Base-by-base conservation (phyloP, 352 stramenopile genomes). In the Phytophthora sansomeana region DNA sequence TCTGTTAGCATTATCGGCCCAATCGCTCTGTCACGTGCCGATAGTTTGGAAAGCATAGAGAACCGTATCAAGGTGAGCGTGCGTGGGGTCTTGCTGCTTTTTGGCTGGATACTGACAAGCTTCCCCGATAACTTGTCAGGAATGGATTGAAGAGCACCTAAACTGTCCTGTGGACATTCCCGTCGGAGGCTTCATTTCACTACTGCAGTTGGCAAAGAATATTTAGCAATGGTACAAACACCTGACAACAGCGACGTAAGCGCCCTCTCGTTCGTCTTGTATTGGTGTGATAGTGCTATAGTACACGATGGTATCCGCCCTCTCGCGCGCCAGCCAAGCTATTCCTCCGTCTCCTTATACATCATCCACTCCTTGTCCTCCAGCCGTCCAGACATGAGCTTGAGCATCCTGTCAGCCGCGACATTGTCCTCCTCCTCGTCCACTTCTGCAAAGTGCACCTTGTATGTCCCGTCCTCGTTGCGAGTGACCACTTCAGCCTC, bases 281-380 rank as follows among this genome's bases (percentile, higher is more conserved):
- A 61, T 59, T 35, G 17, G 6, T 47, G 38, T 32, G 16, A n/a
- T 61, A 38, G 33, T 67, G 48, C 38, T 69, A 73, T 73, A 26
- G 51, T 73, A 73, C 65, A 73, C 46, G 39, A 38, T 72, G 41
- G 49, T 57, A 46, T 38, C 17, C 16, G 24, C 9, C 38, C 47
- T 58, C 54, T 46, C 30, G 16, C 28, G 42, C 33, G 33, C 11
- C 61, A 67, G 33, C 13, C 26, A 51, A 47, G 11, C 39, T 63
- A 48, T 52, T 78, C 72, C 4, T 68, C 47, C 21, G 49, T 78
- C 32, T 85, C 77, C 64, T 86, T 90, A 49, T 83, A 87, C 79
- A 89, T 90, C 81, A 90, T 89, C 74, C 80, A 85, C 56, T 90
- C 81, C 48, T 87, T 89, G 33, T 87, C 70, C 49, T 89, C 79